Evolutionary conservation across 148 eudicot genomes (phyloP), one percentile per base, ranked within the genome.

Genomic region (Vaccinium darrowii): DNA sequence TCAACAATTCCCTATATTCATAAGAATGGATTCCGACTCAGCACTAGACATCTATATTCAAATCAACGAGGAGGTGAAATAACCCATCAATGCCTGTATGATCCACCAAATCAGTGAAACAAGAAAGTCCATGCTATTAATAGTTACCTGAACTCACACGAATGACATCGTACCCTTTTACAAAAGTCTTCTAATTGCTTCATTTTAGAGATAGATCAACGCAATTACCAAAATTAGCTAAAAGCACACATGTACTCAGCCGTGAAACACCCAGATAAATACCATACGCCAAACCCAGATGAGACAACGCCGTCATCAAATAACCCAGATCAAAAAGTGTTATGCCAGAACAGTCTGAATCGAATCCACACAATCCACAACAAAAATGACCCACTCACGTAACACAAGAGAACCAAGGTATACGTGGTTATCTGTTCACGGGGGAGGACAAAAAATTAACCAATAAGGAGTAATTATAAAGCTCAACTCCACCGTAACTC

Each of bases 281-380:
- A 58, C 7, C 11, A 58, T n/a, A 47, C 60, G 62, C 39, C 27
- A 82, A 81, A 82, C 82, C 69, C 76, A 58, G 52, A 74, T 75
- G 79, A 75, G 58, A 30, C 49, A 7, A 47, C 62, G n/a, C 33
- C 84, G 74, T 81, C 49, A 16, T 33, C 54, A 5, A 58, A 49
- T 7, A 79, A 88, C 90, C 85, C 92, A 79, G 51, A 86, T 84
- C 67, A 78, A 69, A 25, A 27, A 27, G 74, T 0, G 27, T 69
- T 27, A 69, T 30, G 8, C 74, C 30, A 69, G 16, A 69, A 30
- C 43, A 69, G 13, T 13, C 39, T 27, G 74, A 69, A 69, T 69
- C 74, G 15, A 69, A 27, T 43, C 74, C 74, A 69, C 27, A 27
- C 74, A 12, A 69, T 13, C 39, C 36, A 69, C 13, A 69, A 69